These are phyloP conservation scores for Cutaneotrichosporon mucoides DNA, from an alignment of 1,284 basidiomycete genomes.

Conservation along the genomic window DNA sequence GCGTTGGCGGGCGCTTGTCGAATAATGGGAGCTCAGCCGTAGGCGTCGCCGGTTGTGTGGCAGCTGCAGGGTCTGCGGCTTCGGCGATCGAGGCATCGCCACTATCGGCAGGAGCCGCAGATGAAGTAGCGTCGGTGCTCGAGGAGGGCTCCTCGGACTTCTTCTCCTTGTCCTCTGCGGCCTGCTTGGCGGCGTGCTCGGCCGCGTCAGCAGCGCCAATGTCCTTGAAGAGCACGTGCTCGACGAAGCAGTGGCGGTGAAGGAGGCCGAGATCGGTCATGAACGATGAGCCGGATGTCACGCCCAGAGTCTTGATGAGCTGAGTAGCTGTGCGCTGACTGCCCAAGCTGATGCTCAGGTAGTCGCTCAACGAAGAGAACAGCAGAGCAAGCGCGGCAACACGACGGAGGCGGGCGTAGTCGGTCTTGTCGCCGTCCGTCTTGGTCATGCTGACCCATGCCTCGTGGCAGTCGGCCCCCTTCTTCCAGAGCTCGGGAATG, in stretches of 20 bases:
- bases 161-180: background rate
- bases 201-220: background rate
- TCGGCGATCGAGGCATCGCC: background rate
- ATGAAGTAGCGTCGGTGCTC: background rate
- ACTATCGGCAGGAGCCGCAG: background rate
- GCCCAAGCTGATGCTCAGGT: conserved; percentile 56
- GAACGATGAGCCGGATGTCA: conserved; percentile 60
- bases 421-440: conserved; percentile 14
- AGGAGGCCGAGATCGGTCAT: conserved; percentile 72
- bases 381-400: conserved; percentile 54
- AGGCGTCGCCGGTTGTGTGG: background rate
- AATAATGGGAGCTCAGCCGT: background rate
- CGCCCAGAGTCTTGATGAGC: conserved; percentile 71
- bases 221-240: conserved; percentile 61
- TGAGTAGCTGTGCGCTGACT: conserved; percentile 61
- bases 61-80: background rate
- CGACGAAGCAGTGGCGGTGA: conserved; percentile 66
- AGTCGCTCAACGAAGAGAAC: conserved; percentile 64
- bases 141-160: conserved; percentile 3
- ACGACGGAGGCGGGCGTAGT: conserved; percentile 7
- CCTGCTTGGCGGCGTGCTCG: background rate
- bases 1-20: conserved; percentile 13
- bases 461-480: conserved; percentile 53
- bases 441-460: conserved; percentile 50
- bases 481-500: conserved; percentile 68